Evolutionary conservation across 768 basidiomycete species (phyloP).

Genomic region (Cystobasidiopsis lactophilus): DNA sequence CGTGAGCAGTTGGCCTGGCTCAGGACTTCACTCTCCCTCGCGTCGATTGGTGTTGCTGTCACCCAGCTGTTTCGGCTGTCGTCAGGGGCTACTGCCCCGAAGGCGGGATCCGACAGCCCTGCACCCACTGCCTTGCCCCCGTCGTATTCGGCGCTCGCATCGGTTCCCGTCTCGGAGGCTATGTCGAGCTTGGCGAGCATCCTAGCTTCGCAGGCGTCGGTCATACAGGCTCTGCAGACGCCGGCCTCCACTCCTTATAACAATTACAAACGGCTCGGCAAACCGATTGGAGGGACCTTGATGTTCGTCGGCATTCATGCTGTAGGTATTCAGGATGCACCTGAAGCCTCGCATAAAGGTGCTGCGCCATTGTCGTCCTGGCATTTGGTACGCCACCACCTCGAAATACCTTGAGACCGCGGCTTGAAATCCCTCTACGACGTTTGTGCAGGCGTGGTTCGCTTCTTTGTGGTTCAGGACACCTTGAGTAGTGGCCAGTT

Average conservation of each 20-base stretch:
- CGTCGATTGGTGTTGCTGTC: slow-evolving; percentile 12
- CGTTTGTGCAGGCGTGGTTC: not conserved
- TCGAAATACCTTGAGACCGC: too few relatives aligned
- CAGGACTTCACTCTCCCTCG: too few relatives aligned
- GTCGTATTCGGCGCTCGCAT: not conserved
- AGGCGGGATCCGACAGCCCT: not conserved
- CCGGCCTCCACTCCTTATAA: not conserved
- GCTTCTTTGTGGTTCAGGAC: not conserved
- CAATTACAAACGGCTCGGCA: slow-evolving; percentile 6
- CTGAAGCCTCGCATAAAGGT: too few relatives aligned
- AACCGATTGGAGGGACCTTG: slow-evolving; percentile 14
- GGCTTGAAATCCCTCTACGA: too few relatives aligned
- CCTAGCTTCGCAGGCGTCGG: not conserved
- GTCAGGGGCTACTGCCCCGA: not conserved
- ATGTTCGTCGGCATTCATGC: slow-evolving; percentile 4
- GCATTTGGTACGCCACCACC: too few relatives aligned
- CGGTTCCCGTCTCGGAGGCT: not conserved
- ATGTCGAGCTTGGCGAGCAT: not conserved
- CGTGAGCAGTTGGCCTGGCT: too few relatives aligned
- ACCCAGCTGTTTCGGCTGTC: slow-evolving; percentile 17
- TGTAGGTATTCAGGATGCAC: not conserved
- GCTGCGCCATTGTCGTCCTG: too few relatives aligned
- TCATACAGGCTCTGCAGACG: not conserved
- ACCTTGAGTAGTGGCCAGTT: not conserved
- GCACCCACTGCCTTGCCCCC: not conserved